Conservation (phyloP, 2,329 filamentous ascomycete species). For the Aspergillus clavatus region DNA sequence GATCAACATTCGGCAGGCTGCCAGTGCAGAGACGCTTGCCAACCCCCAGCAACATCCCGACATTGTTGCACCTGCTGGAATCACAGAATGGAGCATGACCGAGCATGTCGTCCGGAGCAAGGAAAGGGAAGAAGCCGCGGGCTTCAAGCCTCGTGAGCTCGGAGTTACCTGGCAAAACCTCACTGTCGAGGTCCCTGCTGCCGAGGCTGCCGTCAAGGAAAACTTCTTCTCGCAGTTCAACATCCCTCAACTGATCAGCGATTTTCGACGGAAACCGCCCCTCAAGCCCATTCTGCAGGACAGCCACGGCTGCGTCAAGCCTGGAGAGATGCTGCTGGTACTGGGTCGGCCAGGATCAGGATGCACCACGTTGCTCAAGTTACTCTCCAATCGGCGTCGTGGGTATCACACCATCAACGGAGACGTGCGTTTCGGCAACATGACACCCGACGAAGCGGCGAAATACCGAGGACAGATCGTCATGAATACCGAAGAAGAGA, state of each 20-base stretch:
- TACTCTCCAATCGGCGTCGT: slow-evolving; percentile 58
- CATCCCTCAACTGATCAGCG: slow-evolving; percentile 47
- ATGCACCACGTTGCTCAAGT: slow-evolving; percentile 65
- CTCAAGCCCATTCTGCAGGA: slow-evolving; percentile 60
- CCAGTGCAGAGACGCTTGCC: slow-evolving; percentile 19
- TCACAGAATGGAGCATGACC: slow-evolving; percentile 45
- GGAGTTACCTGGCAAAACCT: slow-evolving; percentile 62
- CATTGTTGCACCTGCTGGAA: slow-evolving; percentile 18
- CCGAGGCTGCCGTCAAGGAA: slow-evolving; percentile 60
- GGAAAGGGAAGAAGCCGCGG: slow-evolving; percentile 41
- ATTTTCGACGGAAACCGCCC: slow-evolving; percentile 51
- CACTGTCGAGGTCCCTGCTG: slow-evolving; percentile 57
- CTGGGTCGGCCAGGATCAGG: slow-evolving; percentile 63
- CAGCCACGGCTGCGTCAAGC: slow-evolving; percentile 62
- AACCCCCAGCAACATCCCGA: slow-evolving; percentile 3
- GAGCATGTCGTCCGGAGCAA: slow-evolving; percentile 42
- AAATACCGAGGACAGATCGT: slow-evolving; percentile 54
- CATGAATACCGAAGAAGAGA: slow-evolving; percentile 50
- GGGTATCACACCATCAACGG: slow-evolving; percentile 57
- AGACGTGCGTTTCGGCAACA: slow-evolving; percentile 52
- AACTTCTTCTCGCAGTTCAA: slow-evolving; percentile 57
- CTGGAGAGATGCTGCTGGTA: slow-evolving; percentile 68
- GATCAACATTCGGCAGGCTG: slow-evolving; percentile 16
- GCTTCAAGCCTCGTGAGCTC: slow-evolving; percentile 46
- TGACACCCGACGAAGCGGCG: slow-evolving; percentile 38